phyloP scores from a whole-genome alignment of 306 rosid genomes.

The Dalbergia cultrata region DNA sequence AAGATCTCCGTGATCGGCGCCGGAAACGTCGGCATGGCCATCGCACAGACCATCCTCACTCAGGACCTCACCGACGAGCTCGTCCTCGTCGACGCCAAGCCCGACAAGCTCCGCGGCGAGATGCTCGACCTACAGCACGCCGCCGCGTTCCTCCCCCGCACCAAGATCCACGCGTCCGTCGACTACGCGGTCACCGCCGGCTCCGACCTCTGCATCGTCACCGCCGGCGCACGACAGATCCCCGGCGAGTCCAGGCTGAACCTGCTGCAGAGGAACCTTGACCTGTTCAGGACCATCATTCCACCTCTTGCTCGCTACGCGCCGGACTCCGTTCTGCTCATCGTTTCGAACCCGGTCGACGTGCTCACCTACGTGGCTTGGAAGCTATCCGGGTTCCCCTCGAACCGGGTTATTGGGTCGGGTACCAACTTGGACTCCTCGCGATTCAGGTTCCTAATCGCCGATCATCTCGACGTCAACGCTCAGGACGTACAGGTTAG shows the following conservation, averaged over 20 bases:
- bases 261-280: slow-evolving; percentile 74
- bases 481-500: slow-evolving; percentile 86
- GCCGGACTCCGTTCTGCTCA: slow-evolving; percentile 63
- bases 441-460: slow-evolving; percentile 85
- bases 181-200: slow-evolving; percentile 72
- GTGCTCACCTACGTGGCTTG: slow-evolving; percentile 81
- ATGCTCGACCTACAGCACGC: slow-evolving; percentile 95
- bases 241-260: slow-evolving; percentile 81
- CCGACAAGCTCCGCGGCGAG: slow-evolving; percentile 92
- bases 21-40: slow-evolving; percentile 99
- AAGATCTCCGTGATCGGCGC: slow-evolving; percentile 89
- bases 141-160: slow-evolving; percentile 93
- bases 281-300: slow-evolving; percentile 64
- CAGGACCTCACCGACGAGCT: slow-evolving; percentile 87
- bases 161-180: slow-evolving; percentile 73
- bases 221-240: slow-evolving; percentile 87
- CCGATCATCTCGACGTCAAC: slow-evolving; percentile 89
- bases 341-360: slow-evolving; percentile 91
- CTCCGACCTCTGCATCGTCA: slow-evolving; percentile 85
- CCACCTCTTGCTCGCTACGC: slow-evolving; percentile 69
- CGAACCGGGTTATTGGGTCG: slow-evolving; percentile 84
- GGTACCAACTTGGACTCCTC: slow-evolving; percentile 95
- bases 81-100: slow-evolving; percentile 71
- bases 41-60: slow-evolving; percentile 90
- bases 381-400: slow-evolving; percentile 90